Evolutionary conservation across 257 asterid genomes (phyloP).

Genomic region (Echites panduratus): DNA sequence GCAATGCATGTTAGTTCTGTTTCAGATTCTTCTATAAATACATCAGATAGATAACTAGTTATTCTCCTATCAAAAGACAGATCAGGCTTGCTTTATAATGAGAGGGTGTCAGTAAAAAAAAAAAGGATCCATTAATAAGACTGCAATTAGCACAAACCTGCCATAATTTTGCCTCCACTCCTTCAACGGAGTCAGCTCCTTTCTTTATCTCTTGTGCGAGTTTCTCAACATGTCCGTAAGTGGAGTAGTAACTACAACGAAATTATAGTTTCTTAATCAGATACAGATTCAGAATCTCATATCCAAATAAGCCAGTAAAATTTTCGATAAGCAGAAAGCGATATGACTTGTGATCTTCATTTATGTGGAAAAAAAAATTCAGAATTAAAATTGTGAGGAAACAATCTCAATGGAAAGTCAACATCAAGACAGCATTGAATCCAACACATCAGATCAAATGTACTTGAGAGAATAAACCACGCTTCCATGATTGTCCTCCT

Average conservation of each 20-base stretch:
- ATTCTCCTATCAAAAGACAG: neutral
- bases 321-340: neutral
- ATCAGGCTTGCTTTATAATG: neutral
- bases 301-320: neutral
- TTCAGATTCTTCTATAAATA: neutral
- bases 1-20: neutral
- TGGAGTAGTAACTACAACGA: conserved; percentile 42
- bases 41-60: neutral
- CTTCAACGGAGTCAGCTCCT: conserved; percentile 65
- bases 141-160: conserved; percentile 30
- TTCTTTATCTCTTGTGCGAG: conserved; percentile 65
- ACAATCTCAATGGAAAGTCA: neutral
- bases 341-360: neutral
- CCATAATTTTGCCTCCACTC: conserved; percentile 65
- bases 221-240: conserved; percentile 63
- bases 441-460: neutral
- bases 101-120: neutral
- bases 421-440: neutral
- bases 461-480: neutral
- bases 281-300: neutral
- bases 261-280: neutral
- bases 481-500: neutral
- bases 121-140: neutral
- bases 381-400: neutral
- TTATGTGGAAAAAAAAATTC: neutral